Conservation (phyloP, 257 asterid genomes). For the Lycium ferocissimum region DNA sequence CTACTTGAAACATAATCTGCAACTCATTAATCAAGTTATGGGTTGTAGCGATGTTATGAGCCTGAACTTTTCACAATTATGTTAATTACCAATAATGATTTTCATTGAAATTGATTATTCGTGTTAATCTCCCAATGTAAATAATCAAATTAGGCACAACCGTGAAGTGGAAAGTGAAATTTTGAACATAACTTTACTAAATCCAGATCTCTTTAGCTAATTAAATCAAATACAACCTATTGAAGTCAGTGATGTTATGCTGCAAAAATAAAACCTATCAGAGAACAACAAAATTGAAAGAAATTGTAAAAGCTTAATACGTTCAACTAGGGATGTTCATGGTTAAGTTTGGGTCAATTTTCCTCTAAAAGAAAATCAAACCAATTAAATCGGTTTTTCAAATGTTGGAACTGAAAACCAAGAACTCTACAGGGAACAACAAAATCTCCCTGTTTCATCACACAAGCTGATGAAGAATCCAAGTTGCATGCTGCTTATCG, state of each 20-base stretch:
- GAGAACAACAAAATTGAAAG: background rate
- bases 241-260: background rate
- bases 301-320: background rate
- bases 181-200: no score
- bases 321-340: no score
- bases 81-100: no score
- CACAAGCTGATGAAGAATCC: background rate
- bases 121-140: no score
- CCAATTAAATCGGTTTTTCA: no score
- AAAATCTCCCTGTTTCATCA: background rate
- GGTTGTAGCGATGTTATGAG: no score
- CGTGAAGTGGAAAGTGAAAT: no score
- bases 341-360: no score
- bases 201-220: background rate
- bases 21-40: background rate
- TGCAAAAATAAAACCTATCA: background rate
- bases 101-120: no score
- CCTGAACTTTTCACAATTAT: no score
- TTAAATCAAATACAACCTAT: background rate
- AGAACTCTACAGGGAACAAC: slow-evolving; percentile 24
- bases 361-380: no score
- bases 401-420: background rate
- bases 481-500: background rate
- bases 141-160: no score
- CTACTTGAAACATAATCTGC: background rate